These are phyloP conservation scores for Tulasnella sp. DNA, from an alignment of 768 basidiomycete genomes.

Conservation along the genomic window DNA sequence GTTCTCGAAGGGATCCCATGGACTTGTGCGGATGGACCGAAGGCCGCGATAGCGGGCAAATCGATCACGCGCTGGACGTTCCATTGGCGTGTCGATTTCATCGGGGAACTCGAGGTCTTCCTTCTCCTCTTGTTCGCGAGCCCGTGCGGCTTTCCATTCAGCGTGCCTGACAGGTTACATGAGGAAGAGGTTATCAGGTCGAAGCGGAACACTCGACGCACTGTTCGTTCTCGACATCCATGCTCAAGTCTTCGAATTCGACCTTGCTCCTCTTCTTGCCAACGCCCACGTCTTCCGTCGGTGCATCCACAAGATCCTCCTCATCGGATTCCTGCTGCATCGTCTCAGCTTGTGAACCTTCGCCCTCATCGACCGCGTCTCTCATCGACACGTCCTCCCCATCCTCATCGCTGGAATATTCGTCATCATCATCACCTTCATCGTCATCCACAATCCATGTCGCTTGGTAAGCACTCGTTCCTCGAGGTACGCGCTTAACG, in stretches of 20 bases:
- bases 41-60: constrained; percentile 92
- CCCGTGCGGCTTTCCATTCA: constrained; percentile 50
- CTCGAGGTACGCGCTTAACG: constrained; percentile 85
- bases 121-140: constrained; percentile 67
- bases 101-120: constrained; percentile 90
- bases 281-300: constrained; percentile 53
- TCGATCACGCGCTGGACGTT: constrained; percentile 69
- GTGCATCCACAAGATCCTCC: constrained; percentile 49
- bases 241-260: constrained; percentile 71
- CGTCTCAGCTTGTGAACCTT: constrained; percentile 37
- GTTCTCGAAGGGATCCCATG: constrained; percentile 97
- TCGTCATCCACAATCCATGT: constrained; percentile 91
- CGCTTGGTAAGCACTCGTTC: constrained; percentile 95
- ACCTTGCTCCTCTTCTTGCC: constrained; percentile 40
- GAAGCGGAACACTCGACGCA: constrained; percentile 42
- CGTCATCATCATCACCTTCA: constrained; percentile 57
- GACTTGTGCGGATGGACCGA: constrained; percentile 88
- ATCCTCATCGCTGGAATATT: constrained; percentile 46
- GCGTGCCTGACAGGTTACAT: constrained; percentile 49
- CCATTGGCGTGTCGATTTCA: constrained; percentile 90
- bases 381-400: constrained; percentile 37
- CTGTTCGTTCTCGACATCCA: constrained; percentile 85
- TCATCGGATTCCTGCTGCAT: constrained; percentile 49
- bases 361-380: constrained; percentile 35
- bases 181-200: background rate